Percentiles rank a stretch among this genome's conserved stretches.
Evolutionary conservation across 2,329 filamentous ascomycete species (phyloP).

Genomic region (Colletotrichum incanum): DNA sequence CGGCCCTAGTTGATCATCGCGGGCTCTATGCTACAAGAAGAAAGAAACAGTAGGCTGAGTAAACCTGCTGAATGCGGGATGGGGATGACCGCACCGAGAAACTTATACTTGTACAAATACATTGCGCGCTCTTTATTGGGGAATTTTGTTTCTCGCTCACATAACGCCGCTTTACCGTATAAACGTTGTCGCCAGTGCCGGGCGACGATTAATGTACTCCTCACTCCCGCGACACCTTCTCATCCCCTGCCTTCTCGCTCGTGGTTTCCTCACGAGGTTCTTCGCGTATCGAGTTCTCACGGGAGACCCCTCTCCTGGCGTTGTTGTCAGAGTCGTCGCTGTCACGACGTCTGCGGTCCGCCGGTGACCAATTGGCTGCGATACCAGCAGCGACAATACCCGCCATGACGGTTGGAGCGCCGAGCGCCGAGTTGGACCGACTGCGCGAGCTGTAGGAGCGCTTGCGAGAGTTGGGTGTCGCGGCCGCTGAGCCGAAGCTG

Average conservation of each 20-base stretch:
- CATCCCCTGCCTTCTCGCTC: slow-evolving; percentile 33
- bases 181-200: slow-evolving; percentile 8
- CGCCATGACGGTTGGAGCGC: slow-evolving; percentile 85
- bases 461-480: slow-evolving; percentile 73
- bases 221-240: slow-evolving; percentile 32
- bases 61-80: neutral
- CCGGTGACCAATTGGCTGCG: slow-evolving; percentile 83
- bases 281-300: slow-evolving; percentile 38
- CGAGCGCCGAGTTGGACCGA: slow-evolving; percentile 79
- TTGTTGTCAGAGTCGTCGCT: slow-evolving; percentile 52
- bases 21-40: neutral
- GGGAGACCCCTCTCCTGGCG: slow-evolving; percentile 32
- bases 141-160: slow-evolving; percentile 6
- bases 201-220: slow-evolving; percentile 32
- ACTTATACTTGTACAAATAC: slow-evolving; percentile 21
- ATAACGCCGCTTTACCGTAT: slow-evolving; percentile 22
- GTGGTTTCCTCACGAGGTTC: slow-evolving; percentile 28
- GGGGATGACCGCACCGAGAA: neutral
- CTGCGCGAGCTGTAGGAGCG: slow-evolving; percentile 79
- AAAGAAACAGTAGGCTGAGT: no score
- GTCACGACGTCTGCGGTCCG: slow-evolving; percentile 64
- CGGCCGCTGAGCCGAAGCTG: slow-evolving; percentile 64
- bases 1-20: neutral
- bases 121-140: slow-evolving; percentile 1
- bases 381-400: slow-evolving; percentile 85